Conservation (phyloP, 2,329 filamentous ascomycete genomes). For the Ascochyta koolunga region DNA sequence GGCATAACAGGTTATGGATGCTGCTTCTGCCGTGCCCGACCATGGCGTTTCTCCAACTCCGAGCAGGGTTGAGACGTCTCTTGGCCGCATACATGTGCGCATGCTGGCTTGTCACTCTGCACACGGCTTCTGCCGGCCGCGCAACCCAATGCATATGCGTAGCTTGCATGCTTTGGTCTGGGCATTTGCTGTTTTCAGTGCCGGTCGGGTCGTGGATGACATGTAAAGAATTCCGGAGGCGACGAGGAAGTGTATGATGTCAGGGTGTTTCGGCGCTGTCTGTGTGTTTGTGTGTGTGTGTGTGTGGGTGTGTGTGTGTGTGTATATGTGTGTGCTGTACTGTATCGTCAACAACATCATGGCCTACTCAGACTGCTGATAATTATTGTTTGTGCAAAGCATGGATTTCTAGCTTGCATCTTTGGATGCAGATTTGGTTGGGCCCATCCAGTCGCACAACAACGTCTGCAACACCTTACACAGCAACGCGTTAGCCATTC, state of each 20-base stretch:
- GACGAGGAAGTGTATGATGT: neutral
- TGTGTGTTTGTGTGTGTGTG: too few species aligned
- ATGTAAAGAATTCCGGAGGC: neutral
- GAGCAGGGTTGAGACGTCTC: neutral
- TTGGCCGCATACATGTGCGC: constrained; percentile 11
- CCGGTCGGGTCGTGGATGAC: neutral
- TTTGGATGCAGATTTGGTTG: too few species aligned
- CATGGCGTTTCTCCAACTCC: neutral
- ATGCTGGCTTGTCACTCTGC: constrained; percentile 3
- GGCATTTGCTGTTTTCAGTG: constrained; percentile 10
- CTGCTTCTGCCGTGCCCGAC: too few species aligned
- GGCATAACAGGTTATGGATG: too few species aligned
- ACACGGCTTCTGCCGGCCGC: constrained; percentile 9
- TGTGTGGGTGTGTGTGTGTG: too few species aligned
- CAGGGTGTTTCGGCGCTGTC: too few species aligned
- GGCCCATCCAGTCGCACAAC: constrained; percentile 1
- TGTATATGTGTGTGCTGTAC: too few species aligned
- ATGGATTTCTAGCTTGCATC: too few species aligned
- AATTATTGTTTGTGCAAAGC: too few species aligned
- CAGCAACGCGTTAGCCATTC: neutral
- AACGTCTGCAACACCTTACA: constrained; percentile 7
- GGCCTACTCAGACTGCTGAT: neutral
- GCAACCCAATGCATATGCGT: constrained; percentile 4
- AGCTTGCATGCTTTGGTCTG: neutral
- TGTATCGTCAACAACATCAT: neutral